Conservation (phyloP, 2,329 filamentous ascomycete genomes). For the Mollisia scopiformis region DNA sequence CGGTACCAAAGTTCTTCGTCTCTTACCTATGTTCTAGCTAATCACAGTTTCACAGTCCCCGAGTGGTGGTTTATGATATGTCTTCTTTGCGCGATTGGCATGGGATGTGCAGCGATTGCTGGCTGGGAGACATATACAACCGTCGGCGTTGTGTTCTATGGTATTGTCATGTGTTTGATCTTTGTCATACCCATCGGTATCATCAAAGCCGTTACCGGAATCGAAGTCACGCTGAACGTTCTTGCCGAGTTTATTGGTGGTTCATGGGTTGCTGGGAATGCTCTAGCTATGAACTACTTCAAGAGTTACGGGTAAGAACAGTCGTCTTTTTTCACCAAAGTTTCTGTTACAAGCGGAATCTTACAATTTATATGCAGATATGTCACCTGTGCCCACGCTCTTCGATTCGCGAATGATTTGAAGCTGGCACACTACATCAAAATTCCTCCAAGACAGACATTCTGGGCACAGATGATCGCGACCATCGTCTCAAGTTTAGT, state of each 20-base stretch:
- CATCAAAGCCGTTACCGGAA: conserved; percentile 49
- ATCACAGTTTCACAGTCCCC: conserved; percentile 37
- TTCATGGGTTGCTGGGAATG: conserved; percentile 67
- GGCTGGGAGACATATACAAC: conserved; percentile 56
- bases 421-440: conserved; percentile 56
- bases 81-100: conserved; percentile 46
- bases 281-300: conserved; percentile 77
- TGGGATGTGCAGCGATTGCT: conserved; percentile 50
- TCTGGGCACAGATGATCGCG: conserved; percentile 50
- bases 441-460: conserved; percentile 49
- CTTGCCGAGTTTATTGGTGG: conserved; percentile 73
- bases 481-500: conserved; percentile 50
- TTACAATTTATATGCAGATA: conserved; percentile 34
- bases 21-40: not conserved
- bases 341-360: not conserved
- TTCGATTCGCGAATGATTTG: conserved; percentile 48
- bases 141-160: conserved; percentile 35
- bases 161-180: conserved; percentile 34
- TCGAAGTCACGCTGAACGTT: conserved; percentile 63
- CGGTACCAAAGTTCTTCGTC: not conserved
- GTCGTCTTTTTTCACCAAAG: not conserved
- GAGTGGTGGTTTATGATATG: conserved; percentile 57
- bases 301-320: conserved; percentile 63
- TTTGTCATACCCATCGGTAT: conserved; percentile 41
- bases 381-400: conserved; percentile 51